Percentiles rank a stretch among this genome's conserved stretches.
phyloP scores from a whole-genome alignment of 306 rosid genomes.

The Sophora flavescens region DNA sequence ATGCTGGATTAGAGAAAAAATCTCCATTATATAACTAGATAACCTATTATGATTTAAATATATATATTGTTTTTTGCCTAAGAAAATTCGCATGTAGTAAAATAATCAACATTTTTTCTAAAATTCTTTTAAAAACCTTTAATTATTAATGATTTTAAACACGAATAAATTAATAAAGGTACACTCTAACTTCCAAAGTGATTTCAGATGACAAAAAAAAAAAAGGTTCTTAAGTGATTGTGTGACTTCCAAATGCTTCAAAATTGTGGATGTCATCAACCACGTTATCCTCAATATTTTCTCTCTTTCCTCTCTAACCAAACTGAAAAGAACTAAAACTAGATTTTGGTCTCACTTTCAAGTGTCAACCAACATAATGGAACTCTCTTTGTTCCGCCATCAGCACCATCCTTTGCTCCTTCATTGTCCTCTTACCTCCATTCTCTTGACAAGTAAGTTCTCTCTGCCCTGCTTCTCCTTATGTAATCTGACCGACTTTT shows the following conservation, averaged over 20 bases:
- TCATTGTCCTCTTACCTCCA: slow-evolving; percentile 56
- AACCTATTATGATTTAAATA: too few relatives aligned
- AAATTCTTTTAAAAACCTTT: too few relatives aligned
- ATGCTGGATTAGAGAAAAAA: too few relatives aligned
- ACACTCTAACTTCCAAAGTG: too few relatives aligned
- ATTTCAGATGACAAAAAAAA: too few relatives aligned
- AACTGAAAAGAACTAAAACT: slow-evolving; percentile 8
- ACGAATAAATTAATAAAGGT: too few relatives aligned
- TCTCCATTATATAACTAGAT: too few relatives aligned
- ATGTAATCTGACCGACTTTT: slow-evolving; percentile 25
- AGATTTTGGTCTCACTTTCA: slow-evolving; percentile 31
- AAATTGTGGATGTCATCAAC: slow-evolving; percentile 75
- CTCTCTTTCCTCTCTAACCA: slow-evolving; percentile 31
- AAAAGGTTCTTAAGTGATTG: neutral
- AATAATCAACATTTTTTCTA: too few relatives aligned
- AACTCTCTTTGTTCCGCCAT: slow-evolving; percentile 63
- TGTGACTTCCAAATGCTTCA: slow-evolving; percentile 36
- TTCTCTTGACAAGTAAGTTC: slow-evolving; percentile 60
- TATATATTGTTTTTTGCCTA: too few relatives aligned
- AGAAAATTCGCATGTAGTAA: too few relatives aligned
- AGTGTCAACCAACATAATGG: slow-evolving; percentile 57
- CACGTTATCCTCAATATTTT: slow-evolving; percentile 56
- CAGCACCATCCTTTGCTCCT: slow-evolving; percentile 54
- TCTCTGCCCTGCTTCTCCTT: slow-evolving; percentile 45
- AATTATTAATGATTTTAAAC: too few relatives aligned